Evolutionary conservation across 2,329 filamentous ascomycete genomes (phyloP), one percentile per base, ranked within the genome.

Genomic region (Saccharata proteae): DNA sequence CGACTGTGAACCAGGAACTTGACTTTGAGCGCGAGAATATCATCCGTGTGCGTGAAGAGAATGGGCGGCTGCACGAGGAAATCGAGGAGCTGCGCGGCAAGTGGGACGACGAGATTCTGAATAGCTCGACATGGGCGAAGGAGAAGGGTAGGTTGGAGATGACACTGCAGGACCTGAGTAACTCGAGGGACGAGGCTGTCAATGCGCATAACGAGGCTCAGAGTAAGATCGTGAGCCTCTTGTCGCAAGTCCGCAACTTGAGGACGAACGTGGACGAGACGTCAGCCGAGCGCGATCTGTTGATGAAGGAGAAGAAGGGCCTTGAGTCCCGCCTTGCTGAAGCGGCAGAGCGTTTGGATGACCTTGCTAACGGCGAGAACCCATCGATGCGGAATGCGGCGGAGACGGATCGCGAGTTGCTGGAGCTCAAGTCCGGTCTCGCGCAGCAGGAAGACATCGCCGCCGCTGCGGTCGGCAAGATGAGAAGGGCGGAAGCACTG

Each of bases 51-150:
- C 67, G 90, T 44, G 74, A 80, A 20, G 86, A 94, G 56, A 92
- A 88, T 41, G 72, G 79, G 11, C 77, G 84, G 26, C 69, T 98
- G 32, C 79, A 88, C n/a, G 88, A 96, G 52, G 90, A 98, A 57
- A 74, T 96, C 15, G 90, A 98, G 46, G 85, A 93, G 46, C 69
- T 96, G 36, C 77, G 90, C 42, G 85, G 78, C 44, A 96, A 96
- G 61, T 96, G 90, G 88, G 90, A 98, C 48, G 84, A 96, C 46
- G 88, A 98, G 58, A 84, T 96, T 8, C 73, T 96, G 44, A 96
- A 96, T 60, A 93, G 84, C 57, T 93, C 85, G 11, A 93, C 88
- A 1, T 96, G 90, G 86, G 86, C 86, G 9, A 98, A 98, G 62
- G 88, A 98, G 61, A 96, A 96, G 65, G 72, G 84, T 11, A 78